Conservation (phyloP, 345 rosid species). For the Murraya koenigii region DNA sequence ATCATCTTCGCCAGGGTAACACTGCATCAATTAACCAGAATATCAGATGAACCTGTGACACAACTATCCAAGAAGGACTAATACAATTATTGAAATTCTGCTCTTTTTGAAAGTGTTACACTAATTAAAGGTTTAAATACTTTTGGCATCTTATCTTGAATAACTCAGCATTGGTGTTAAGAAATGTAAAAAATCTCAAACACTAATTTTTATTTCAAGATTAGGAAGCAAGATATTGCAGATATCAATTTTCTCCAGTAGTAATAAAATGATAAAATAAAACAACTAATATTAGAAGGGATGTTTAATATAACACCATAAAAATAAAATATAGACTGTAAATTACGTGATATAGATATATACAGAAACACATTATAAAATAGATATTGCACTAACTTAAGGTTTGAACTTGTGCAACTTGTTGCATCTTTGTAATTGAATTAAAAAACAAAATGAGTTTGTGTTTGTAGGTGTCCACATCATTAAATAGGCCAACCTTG, state of each 20-base stretch:
- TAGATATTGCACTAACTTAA: not conserved
- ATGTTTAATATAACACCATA: not conserved
- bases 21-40: constrained; percentile 49
- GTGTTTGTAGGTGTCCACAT: not conserved
- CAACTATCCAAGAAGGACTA: not conserved
- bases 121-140: not conserved
- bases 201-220: not conserved
- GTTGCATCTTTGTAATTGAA: not conserved
- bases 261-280: not conserved
- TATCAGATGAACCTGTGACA: constrained; percentile 6
- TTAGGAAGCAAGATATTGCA: not conserved
- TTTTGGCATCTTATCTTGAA: not conserved
- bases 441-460: not conserved
- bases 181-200: not conserved
- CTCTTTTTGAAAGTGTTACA: constrained; percentile 7
- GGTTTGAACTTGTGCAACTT: not conserved
- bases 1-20: constrained; percentile 99
- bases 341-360: not conserved
- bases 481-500: constrained; percentile 51
- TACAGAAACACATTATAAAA: not conserved
- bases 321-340: not conserved
- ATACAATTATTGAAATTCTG: not conserved
- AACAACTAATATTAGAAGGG: not conserved
- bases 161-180: not conserved
- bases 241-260: not conserved